These are phyloP conservation scores for Aphanomyces euteiches DNA, from an alignment of 352 stramenopile genomes.

Conservation along the genomic window DNA sequence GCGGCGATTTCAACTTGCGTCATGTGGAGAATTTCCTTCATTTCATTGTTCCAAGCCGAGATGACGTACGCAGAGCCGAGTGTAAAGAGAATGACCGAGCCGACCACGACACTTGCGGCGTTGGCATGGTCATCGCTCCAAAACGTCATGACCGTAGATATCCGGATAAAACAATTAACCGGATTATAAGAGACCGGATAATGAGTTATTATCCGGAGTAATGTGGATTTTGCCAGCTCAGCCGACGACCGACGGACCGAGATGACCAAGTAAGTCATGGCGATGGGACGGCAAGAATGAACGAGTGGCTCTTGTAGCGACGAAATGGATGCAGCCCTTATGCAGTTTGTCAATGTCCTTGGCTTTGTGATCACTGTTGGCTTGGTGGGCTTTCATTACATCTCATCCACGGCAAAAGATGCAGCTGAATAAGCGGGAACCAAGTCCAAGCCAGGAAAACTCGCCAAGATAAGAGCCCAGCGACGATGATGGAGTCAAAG, in stretches of 20 bases:
- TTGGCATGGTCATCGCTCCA: background rate
- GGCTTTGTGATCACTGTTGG: constrained; percentile 85
- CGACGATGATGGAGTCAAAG: too few relatives aligned
- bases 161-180: too few relatives aligned
- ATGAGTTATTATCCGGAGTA: too few relatives aligned
- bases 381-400: constrained; percentile 85
- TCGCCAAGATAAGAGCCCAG: too few relatives aligned
- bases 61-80: constrained; percentile 74
- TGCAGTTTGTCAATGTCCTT: constrained; percentile 87
- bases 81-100: constrained; percentile 53
- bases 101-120: constrained; percentile 43
- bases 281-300: too few relatives aligned
- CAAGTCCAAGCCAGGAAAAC: too few relatives aligned
- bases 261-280: constrained; percentile 12
- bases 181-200: too few relatives aligned
- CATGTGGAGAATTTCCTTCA: constrained; percentile 52
- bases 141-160: too few relatives aligned
- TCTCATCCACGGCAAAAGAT: constrained; percentile 76
- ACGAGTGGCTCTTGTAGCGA: constrained; percentile 42
- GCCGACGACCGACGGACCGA: background rate
- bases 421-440: constrained; percentile 54
- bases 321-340: constrained; percentile 82
- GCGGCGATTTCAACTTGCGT: constrained; percentile 70
- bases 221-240: too few relatives aligned
- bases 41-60: constrained; percentile 72